Percentiles rank a stretch among this genome's conserved stretches.
Evolutionary conservation across 2,329 filamentous ascomycete species (phyloP).

Genomic region (Niveomyces coronatus): DNA sequence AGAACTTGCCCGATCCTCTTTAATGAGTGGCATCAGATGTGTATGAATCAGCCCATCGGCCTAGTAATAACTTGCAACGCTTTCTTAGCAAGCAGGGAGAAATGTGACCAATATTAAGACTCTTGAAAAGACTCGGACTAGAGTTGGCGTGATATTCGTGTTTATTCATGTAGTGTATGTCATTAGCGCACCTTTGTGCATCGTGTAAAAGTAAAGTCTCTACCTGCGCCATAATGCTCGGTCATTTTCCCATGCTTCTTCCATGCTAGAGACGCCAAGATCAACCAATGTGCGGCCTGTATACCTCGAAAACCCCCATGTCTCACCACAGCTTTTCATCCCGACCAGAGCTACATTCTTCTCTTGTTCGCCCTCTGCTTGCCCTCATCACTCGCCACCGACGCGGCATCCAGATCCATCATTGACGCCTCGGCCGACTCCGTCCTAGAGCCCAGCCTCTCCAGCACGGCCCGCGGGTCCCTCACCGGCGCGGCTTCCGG

Average conservation of each 20-base stretch:
- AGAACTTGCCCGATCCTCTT: too few species aligned
- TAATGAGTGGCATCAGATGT: too few species aligned
- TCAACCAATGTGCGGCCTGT: too few species aligned
- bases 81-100: too few species aligned
- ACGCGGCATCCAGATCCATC: constrained; percentile 45
- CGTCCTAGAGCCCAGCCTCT: constrained; percentile 25
- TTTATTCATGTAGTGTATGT: constrained; percentile 6
- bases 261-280: too few species aligned
- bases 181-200: constrained; percentile 6
- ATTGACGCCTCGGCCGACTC: constrained; percentile 37
- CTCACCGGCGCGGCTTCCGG: constrained; percentile 18
- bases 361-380: constrained; percentile 42
- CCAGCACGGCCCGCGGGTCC: constrained; percentile 27
- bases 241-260: too few species aligned
- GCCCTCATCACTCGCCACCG: constrained; percentile 34
- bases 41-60: too few species aligned
- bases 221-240: too few species aligned
- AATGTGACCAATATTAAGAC: neutral
- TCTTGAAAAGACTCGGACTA: neutral
- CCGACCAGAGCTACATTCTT: constrained; percentile 33
- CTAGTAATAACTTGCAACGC: too few species aligned
- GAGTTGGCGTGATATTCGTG: neutral
- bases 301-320: too few species aligned
- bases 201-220: constrained; percentile 1
- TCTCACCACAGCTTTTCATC: too few species aligned